A percentile compares a stretch with the other conserved stretches of the same genome.
Conservation (phyloP, 2,329 filamentous ascomycete genomes). For the Fusarium veterinarium region DNA sequence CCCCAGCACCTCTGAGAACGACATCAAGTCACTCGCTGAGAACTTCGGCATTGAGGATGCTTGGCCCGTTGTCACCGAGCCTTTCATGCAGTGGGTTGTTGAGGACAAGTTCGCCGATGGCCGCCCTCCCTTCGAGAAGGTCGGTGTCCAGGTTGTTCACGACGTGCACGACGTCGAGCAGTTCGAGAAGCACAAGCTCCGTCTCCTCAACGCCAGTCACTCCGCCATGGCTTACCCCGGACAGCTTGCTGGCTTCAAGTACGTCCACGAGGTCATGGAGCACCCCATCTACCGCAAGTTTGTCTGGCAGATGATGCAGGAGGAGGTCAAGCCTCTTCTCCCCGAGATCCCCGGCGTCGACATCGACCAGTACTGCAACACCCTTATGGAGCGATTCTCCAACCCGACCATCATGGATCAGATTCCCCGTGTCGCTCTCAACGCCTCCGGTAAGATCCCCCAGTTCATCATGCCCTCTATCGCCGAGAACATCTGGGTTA, state of each 20-base stretch:
- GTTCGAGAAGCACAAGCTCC: slow-evolving; percentile 68
- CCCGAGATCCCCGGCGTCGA: slow-evolving; percentile 62
- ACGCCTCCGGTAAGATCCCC: slow-evolving; percentile 65
- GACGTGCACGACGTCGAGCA: slow-evolving; percentile 64
- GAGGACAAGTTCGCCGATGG: slow-evolving; percentile 64
- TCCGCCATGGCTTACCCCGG: slow-evolving; percentile 64
- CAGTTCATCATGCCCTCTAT: slow-evolving; percentile 63
- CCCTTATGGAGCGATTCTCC: slow-evolving; percentile 65
- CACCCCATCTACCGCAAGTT: slow-evolving; percentile 60
- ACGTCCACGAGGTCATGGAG: slow-evolving; percentile 66
- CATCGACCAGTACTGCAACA: slow-evolving; percentile 64
- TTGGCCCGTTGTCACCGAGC: slow-evolving; percentile 67
- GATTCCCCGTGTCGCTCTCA: slow-evolving; percentile 62
- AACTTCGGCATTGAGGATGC: slow-evolving; percentile 60
- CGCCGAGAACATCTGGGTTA: slow-evolving; percentile 59
- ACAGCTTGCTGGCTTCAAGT: slow-evolving; percentile 63
- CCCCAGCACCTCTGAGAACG: slow-evolving; percentile 58
- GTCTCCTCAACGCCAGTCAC: slow-evolving; percentile 65
- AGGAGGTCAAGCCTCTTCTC: slow-evolving; percentile 64
- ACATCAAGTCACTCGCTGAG: slow-evolving; percentile 58
- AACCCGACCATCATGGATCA: slow-evolving; percentile 68
- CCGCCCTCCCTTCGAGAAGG: slow-evolving; percentile 63
- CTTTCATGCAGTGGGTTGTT: slow-evolving; percentile 67
- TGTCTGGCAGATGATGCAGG: slow-evolving; percentile 66
- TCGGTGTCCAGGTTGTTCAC: slow-evolving; percentile 63